Evolutionary conservation across 768 basidiomycete genomes (phyloP).

Genomic region (Boletellus sp.): DNA sequence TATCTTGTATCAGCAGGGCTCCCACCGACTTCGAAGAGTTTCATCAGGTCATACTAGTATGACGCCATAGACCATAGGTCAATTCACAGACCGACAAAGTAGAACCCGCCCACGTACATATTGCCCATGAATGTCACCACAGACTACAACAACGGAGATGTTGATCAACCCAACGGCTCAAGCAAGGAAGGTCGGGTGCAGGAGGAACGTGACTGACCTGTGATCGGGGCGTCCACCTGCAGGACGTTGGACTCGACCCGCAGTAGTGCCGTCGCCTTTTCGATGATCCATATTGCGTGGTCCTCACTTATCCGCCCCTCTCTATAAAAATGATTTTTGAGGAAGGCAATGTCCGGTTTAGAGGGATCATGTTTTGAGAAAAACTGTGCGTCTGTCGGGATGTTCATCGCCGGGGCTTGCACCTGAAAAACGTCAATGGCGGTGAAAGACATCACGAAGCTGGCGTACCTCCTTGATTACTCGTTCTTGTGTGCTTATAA

Average conservation of each 20-base stretch:
- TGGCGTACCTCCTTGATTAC: slow-evolving; percentile 87
- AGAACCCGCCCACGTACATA: slow-evolving; percentile 59
- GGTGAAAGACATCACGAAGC: not conserved
- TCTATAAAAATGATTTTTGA: slow-evolving; percentile 99
- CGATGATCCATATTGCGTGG: slow-evolving; percentile 91
- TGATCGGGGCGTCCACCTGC: slow-evolving; percentile 95
- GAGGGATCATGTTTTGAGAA: slow-evolving; percentile 77
- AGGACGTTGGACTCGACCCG: slow-evolving; percentile 85
- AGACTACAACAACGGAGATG: slow-evolving; percentile 50
- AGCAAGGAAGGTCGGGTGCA: not conserved
- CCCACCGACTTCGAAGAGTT: slow-evolving; percentile 90
- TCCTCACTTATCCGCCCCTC: slow-evolving; percentile 93
- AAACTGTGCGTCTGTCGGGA: slow-evolving; percentile 93
- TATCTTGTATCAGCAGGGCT: slow-evolving; percentile 93
- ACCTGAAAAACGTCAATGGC: slow-evolving; percentile 50
- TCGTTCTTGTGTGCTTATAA: slow-evolving; percentile 90
- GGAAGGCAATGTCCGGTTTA: slow-evolving; percentile 92
- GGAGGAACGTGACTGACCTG: slow-evolving; percentile 59
- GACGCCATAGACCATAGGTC: slow-evolving; percentile 8
- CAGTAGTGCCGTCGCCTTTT: slow-evolving; percentile 81
- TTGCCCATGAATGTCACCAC: slow-evolving; percentile 99
- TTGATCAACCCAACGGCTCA: not conserved
- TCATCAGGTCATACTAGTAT: slow-evolving; percentile 86
- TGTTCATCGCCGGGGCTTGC: slow-evolving; percentile 93
- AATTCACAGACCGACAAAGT: slow-evolving; percentile 12